phyloP scores from a whole-genome alignment of 1,284 basidiomycete species.

The Testicularia cyperi region DNA sequence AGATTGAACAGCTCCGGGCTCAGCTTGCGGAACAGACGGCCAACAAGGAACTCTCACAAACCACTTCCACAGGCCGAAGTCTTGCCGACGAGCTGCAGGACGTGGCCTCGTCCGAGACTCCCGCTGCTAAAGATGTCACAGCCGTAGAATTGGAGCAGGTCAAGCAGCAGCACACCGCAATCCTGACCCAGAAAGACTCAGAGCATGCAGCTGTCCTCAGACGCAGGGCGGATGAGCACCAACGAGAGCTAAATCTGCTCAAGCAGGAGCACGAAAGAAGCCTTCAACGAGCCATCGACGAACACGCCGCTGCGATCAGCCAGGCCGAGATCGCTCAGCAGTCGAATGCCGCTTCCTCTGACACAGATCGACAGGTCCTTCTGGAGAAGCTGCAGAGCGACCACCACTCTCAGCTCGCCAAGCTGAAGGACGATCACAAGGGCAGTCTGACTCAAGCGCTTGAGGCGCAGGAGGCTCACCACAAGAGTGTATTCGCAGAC shows the following conservation, averaged over 20 bases:
- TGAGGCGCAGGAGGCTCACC: constrained; percentile 21
- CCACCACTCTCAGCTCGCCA: constrained; percentile 13
- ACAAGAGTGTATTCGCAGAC: constrained; percentile 10
- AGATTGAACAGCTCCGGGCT: constrained; percentile 69
- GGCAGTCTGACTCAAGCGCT: constrained; percentile 11
- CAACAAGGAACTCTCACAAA: too few species aligned
- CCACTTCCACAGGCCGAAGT: too few species aligned
- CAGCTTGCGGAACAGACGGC: constrained; percentile 62
- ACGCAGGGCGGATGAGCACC: constrained; percentile 14
- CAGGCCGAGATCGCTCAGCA: constrained; percentile 11
- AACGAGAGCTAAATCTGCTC: constrained; percentile 2
- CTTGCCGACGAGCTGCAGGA: constrained; percentile 82
- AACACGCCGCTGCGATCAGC: constrained; percentile 24
- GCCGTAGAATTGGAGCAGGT: not conserved
- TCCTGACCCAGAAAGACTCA: constrained; percentile 1
- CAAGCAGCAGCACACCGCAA: constrained; percentile 2
- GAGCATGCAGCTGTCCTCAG: constrained; percentile 1
- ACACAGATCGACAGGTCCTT: constrained; percentile 4
- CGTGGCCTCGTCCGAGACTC: too few species aligned
- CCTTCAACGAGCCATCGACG: constrained; percentile 11
- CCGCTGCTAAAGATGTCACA: not conserved
- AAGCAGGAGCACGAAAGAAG: constrained; percentile 19
- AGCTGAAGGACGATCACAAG: constrained; percentile 21
- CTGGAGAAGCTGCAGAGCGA: constrained; percentile 12
- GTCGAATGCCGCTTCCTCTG: constrained; percentile 1